Conservation (phyloP, 2,329 filamentous ascomycete species). For the Fusarium gaditjirri region DNA sequence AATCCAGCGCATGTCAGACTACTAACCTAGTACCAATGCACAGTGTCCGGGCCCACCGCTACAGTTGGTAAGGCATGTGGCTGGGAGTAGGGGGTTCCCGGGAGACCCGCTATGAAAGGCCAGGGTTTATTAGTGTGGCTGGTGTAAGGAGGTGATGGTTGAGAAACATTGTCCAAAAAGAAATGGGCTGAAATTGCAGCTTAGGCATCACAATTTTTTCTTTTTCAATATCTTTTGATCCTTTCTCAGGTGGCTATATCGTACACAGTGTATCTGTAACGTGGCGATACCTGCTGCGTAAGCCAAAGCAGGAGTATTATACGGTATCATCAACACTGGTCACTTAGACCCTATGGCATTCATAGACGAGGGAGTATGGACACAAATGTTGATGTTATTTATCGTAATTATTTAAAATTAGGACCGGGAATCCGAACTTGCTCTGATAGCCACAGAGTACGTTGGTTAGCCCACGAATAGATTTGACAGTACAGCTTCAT, state of each 20-base stretch:
- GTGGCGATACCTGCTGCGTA: background rate
- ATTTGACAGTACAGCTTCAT: background rate
- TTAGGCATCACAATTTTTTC: background rate
- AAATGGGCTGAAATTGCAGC: conserved; percentile 9
- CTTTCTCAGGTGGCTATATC: background rate
- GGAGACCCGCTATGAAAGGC: conserved; percentile 29
- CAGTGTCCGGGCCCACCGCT: conserved; percentile 35
- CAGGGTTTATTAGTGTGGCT: conserved; percentile 35
- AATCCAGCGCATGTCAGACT: conserved; percentile 35
- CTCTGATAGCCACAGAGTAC: no score
- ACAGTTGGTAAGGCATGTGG: conserved; percentile 28
- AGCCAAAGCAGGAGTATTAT: background rate
- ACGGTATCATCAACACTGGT: background rate
- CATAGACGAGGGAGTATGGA: background rate
- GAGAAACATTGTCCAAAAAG: background rate
- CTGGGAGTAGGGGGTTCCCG: conserved; percentile 39
- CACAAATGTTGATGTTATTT: background rate
- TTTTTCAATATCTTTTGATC: background rate
- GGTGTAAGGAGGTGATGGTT: conserved; percentile 14
- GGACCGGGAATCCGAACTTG: background rate
- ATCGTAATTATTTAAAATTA: background rate
- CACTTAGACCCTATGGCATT: background rate
- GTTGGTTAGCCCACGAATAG: background rate
- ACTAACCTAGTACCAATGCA: conserved; percentile 9
- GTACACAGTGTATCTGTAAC: background rate